These are phyloP conservation scores for Lagerstroemia speciosa DNA, from an alignment of 345 rosid genomes.

Conservation along the genomic window DNA sequence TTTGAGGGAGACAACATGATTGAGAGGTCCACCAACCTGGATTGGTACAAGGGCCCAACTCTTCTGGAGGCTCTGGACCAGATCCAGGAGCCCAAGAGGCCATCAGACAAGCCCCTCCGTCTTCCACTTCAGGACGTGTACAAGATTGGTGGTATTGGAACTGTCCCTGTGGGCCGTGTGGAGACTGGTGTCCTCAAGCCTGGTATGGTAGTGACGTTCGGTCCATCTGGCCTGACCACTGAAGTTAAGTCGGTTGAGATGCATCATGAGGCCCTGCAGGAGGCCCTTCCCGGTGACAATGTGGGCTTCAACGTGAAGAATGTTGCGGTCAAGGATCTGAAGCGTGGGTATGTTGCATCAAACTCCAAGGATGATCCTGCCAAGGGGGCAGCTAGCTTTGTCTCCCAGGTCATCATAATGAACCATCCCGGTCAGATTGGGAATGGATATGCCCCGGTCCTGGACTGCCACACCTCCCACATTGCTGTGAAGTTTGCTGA, in stretches of 20 bases:
- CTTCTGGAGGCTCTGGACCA: constrained; percentile 39
- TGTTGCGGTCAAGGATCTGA: constrained; percentile 35
- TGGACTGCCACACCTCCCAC: constrained; percentile 25
- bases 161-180: constrained; percentile 19
- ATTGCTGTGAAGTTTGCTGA: constrained; percentile 27
- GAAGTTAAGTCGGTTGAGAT: constrained; percentile 23
- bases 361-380: constrained; percentile 38
- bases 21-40: constrained; percentile 3
- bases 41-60: constrained; percentile 38
- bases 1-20: constrained; percentile 4
- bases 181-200: constrained; percentile 17
- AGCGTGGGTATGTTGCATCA: constrained; percentile 34
- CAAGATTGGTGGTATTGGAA: constrained; percentile 21
- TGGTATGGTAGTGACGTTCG: constrained; percentile 29
- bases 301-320: constrained; percentile 39
- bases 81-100: constrained; percentile 17
- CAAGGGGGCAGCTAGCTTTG: constrained; percentile 28
- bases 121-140: constrained; percentile 20
- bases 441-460: constrained; percentile 22
- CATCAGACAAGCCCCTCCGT: constrained; percentile 19
- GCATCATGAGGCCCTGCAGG: constrained; percentile 18
- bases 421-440: constrained; percentile 37
- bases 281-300: constrained; percentile 22
- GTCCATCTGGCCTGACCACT: constrained; percentile 43
- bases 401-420: constrained; percentile 34